Evolutionary conservation across 2,329 filamentous ascomycete species (phyloP).

Genomic region (Blastomyces percursus): DNA sequence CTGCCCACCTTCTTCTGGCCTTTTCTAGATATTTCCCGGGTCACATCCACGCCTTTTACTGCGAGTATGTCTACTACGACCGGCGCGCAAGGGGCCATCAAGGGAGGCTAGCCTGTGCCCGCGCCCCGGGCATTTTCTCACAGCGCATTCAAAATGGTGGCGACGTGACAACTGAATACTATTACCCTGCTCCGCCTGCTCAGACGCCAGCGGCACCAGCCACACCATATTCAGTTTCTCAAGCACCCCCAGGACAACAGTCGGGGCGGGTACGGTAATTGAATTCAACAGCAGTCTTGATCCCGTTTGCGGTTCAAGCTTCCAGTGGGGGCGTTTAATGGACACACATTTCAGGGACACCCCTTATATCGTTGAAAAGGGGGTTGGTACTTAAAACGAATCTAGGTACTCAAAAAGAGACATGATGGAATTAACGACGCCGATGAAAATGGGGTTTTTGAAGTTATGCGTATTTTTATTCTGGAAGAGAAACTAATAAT

Average conservation of each 20-base stretch:
- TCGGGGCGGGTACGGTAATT: background rate
- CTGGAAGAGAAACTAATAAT: background rate
- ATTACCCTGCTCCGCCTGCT: conserved; percentile 6
- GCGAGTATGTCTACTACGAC: conserved; percentile 74
- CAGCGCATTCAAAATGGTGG: conserved; percentile 31
- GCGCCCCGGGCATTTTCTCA: conserved; percentile 32
- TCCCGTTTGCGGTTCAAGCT: background rate
- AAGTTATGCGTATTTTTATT: background rate
- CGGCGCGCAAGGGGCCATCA: conserved; percentile 35
- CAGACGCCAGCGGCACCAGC: background rate
- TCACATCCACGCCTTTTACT: conserved; percentile 68
- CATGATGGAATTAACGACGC: background rate
- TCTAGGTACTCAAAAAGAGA: background rate
- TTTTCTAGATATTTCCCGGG: conserved; percentile 57
- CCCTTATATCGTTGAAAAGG: background rate
- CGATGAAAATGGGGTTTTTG: background rate
- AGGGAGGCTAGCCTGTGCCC: conserved; percentile 15
- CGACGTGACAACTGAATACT: conserved; percentile 17
- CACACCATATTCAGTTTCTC: background rate
- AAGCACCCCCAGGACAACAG: background rate
- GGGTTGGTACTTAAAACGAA: background rate
- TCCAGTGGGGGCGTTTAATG: background rate
- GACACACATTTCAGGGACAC: too few relatives aligned
- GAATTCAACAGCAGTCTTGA: background rate
- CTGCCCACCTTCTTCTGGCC: background rate